Percentiles rank a stretch among this genome's conserved stretches.
Evolutionary conservation across 1,139 yeast species (phyloP).

Genomic region (Eremothecium cymbalariae): DNA sequence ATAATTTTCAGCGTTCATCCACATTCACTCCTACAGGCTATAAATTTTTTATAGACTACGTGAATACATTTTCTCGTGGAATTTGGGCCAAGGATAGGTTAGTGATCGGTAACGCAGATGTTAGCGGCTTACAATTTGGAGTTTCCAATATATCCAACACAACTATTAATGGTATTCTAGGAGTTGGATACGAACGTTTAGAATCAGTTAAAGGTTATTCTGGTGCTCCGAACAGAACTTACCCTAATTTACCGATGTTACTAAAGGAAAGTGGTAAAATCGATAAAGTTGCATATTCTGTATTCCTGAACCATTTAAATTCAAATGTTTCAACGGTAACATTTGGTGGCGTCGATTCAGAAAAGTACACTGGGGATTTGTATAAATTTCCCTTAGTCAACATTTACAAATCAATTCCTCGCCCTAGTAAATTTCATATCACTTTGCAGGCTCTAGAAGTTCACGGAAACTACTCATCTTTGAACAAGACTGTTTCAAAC

Average conservation of each 20-base stretch:
- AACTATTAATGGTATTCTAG: slow-evolving; percentile 23
- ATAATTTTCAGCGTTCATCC: no score
- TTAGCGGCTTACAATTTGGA: slow-evolving; percentile 22
- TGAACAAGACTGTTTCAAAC: slow-evolving; percentile 23
- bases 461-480: slow-evolving; percentile 27
- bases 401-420: slow-evolving; percentile 22
- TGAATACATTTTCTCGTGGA: slow-evolving; percentile 24
- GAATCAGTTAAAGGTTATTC: slow-evolving; percentile 22
- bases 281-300: slow-evolving; percentile 44
- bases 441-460: slow-evolving; percentile 38
- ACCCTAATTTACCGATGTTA: slow-evolving; percentile 51
- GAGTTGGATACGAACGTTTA: slow-evolving; percentile 25
- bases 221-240: slow-evolving; percentile 28
- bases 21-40: no score
- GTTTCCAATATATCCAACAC: slow-evolving; percentile 20
- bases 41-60: slow-evolving; percentile 20
- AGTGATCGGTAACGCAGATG: slow-evolving; percentile 11
- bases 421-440: slow-evolving; percentile 39
- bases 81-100: slow-evolving; percentile 22
- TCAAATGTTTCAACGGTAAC: slow-evolving; percentile 38
- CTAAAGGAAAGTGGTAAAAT: slow-evolving; percentile 47
- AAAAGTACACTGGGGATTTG: slow-evolving; percentile 40
- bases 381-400: slow-evolving; percentile 40
- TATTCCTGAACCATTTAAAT: slow-evolving; percentile 37
- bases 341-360: slow-evolving; percentile 50